These are phyloP conservation scores for Flaveria floridana DNA, from an alignment of 140 eudicot species.

Conservation along the genomic window DNA sequence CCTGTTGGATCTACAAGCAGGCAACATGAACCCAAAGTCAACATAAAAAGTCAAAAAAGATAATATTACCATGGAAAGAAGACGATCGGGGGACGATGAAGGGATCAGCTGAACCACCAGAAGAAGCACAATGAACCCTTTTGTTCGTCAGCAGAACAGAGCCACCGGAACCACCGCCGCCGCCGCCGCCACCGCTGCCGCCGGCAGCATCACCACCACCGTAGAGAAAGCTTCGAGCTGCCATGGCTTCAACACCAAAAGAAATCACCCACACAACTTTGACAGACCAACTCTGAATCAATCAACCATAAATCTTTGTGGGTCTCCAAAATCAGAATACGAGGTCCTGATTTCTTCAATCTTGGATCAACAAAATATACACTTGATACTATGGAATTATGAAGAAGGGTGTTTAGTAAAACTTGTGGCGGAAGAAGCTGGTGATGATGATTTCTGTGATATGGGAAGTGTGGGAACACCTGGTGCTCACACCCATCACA, in stretches of 20 bases:
- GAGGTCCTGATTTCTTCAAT: too few species aligned
- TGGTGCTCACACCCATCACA: conserved; percentile 63
- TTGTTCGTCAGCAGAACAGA: conserved; percentile 34
- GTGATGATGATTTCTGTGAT: conserved; percentile 89
- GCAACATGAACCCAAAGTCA: neutral
- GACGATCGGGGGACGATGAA: conserved; percentile 43
- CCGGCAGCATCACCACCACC: conserved; percentile 32
- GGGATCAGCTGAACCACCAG: conserved; percentile 39
- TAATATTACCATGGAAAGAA: conserved; percentile 35
- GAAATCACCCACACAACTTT: conserved; percentile 6
- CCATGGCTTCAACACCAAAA: conserved; percentile 39
- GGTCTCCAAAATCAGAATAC: conserved; percentile 8
- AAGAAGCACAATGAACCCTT: conserved; percentile 43
- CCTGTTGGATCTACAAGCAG: conserved; percentile 24
- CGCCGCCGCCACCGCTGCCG: too few species aligned
- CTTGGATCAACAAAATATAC: conserved; percentile 4
- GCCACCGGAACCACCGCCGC: too few species aligned
- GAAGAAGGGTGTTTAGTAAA: neutral
- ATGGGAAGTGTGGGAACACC: conserved; percentile 88
- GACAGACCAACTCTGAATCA: conserved; percentile 18
- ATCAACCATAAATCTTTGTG: conserved; percentile 39
- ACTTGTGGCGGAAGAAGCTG: conserved; percentile 85
- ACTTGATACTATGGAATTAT: conserved; percentile 16
- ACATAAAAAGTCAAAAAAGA: conserved; percentile 7
- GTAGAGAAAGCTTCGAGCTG: conserved; percentile 46